Base-by-base conservation (phyloP, 1,284 basidiomycete species). In the Dichomitus squalens region DNA sequence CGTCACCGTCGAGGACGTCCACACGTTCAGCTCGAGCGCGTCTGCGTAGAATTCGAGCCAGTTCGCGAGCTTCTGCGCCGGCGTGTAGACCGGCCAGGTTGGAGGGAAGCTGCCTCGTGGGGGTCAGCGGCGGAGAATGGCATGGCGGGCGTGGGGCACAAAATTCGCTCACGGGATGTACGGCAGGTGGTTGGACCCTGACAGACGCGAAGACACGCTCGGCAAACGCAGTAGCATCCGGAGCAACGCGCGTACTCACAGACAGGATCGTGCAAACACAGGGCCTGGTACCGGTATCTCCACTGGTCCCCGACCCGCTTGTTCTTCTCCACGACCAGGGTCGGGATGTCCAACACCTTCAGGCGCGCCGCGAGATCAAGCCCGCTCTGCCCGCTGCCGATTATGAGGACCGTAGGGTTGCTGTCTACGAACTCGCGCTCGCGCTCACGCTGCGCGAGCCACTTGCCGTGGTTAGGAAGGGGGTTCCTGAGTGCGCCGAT, bases 31-130 rank as follows among this genome's bases (percentile, higher is more conserved):
- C 62, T 90, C 87, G 64, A 90, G 74, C 1, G 79, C 70, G 39
- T 85, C 78, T 3, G 85, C 87, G 68, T 88, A 91, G 27, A 73
- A 73, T 68, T 90, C 86, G 7, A 90, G 76, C 83, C 86, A 90
- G 64, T 86, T 82, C 0, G 83, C 87, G 12, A 90, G 77, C 81
- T 85, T 83, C 20, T 71, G 73, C 12, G 84, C 81, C 0, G 85
- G 84, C 0, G 82, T 79, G 64, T 80, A 86, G 0, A 83, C 80
- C 0, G 86, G 85, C 86, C 87, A 89, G 20, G 75, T 77, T 1
- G 78, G 60, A 4, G 84, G 84, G 73, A 85, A 86, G 21, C 82
- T 83, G 55, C 16, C 11, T 46, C 3, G 8, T 35, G 11, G 11
- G 11, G 4, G 41, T 56, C 11, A 39, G 20, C 25, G 33, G n/a